A percentile compares a stretch with the other conserved stretches of the same genome.
Conservation (phyloP, 2,329 filamentous ascomycete genomes). For the Calonectria multiphialidica region DNA sequence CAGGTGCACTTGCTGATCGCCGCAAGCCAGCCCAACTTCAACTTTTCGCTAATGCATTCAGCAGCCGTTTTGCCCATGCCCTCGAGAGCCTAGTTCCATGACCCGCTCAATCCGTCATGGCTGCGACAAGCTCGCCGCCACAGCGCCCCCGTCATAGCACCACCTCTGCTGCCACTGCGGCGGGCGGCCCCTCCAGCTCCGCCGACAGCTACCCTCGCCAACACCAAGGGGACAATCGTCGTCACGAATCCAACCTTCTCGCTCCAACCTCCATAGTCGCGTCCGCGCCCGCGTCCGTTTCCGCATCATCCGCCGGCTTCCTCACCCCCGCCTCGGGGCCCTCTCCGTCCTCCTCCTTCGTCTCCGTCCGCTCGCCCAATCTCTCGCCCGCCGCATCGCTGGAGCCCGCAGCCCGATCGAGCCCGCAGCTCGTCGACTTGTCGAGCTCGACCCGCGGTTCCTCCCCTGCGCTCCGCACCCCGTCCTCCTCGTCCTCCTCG, state of each 20-base stretch:
- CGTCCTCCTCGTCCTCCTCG: no score
- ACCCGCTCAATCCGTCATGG: conserved; percentile 42
- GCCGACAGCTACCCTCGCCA: conserved; percentile 27
- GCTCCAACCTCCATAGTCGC: conserved; percentile 16
- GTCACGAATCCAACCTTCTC: conserved; percentile 32
- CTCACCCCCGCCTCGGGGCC: conserved; percentile 23
- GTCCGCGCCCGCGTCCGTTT: conserved; percentile 6
- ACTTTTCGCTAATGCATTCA: not conserved
- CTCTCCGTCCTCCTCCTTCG: conserved; percentile 35
- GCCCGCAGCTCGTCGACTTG: conserved; percentile 26
- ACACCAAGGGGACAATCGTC: conserved; percentile 8
- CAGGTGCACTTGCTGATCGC: not conserved
- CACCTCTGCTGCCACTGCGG: conserved; percentile 27
- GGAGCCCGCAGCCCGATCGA: not conserved
- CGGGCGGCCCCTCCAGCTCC: conserved; percentile 27
- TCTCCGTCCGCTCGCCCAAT: conserved; percentile 35
- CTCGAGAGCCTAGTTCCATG: conserved; percentile 31
- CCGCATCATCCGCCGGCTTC: conserved; percentile 21
- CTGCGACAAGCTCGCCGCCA: conserved; percentile 38
- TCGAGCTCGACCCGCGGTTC: conserved; percentile 24
- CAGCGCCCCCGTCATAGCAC: conserved; percentile 37
- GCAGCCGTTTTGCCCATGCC: not conserved
- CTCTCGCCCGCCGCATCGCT: conserved; percentile 24
- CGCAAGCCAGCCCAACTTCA: not conserved
- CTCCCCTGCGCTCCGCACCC: conserved; percentile 35